phyloP scores from a whole-genome alignment of 495 filamentous ascomycete genomes.

The Daldinia vernicosa region DNA sequence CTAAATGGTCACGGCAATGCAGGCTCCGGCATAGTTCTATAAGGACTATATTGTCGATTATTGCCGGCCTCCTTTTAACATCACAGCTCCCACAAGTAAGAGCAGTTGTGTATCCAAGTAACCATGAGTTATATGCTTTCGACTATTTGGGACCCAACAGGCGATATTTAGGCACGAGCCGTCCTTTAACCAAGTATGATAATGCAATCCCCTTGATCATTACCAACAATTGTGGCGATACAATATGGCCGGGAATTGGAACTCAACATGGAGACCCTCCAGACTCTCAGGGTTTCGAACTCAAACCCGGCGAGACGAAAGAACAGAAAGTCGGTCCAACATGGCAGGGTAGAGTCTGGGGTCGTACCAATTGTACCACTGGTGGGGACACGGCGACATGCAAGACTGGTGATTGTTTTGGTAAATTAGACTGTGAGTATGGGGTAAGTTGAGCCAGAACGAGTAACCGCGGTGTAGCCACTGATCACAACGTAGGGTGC shows the following conservation, averaged over 20 bases:
- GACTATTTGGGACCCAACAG: constrained; percentile 43
- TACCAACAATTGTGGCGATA: constrained; percentile 71
- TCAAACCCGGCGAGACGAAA: constrained; percentile 59
- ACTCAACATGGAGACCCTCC: constrained; percentile 73
- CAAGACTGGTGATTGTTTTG: constrained; percentile 76
- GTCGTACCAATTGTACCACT: constrained; percentile 82
- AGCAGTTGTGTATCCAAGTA: constrained; percentile 43
- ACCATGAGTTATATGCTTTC: constrained; percentile 41
- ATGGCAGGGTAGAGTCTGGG: constrained; percentile 85
- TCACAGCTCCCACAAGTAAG: constrained; percentile 10
- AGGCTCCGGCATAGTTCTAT: neutral
- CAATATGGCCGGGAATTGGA: constrained; percentile 75
- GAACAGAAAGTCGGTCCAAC: constrained; percentile 67
- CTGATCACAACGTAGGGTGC: constrained; percentile 58
- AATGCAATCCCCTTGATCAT: constrained; percentile 61
- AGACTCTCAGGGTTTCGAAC: constrained; percentile 68
- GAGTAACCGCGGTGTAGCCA: neutral
- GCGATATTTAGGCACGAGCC: constrained; percentile 32
- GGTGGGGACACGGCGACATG: constrained; percentile 69
- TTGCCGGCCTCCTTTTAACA: constrained; percentile 11
- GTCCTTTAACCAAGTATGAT: constrained; percentile 43
- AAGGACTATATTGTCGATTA: constrained; percentile 1
- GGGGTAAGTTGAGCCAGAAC: constrained; percentile 59
- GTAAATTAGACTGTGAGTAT: constrained; percentile 68
- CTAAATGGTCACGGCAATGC: neutral